These are phyloP conservation scores for Geranium brycei DNA, from an alignment of 345 rosid species.

Conservation along the genomic window DNA sequence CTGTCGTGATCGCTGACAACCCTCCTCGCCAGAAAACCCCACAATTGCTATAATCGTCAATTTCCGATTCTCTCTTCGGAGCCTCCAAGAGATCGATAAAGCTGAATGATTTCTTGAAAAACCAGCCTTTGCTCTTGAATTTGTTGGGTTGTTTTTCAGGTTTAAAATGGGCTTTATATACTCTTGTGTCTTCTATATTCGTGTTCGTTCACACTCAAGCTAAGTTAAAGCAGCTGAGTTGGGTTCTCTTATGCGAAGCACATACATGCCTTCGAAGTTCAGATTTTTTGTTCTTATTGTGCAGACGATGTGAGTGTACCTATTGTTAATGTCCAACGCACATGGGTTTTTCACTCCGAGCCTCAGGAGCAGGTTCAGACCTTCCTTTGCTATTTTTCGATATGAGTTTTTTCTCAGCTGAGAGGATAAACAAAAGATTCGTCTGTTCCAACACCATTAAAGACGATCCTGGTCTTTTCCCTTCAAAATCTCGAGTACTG, in stretches of 20 bases:
- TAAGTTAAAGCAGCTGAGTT: not conserved
- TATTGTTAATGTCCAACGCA: slow-evolving; percentile 56
- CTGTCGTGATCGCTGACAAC: too few relatives aligned
- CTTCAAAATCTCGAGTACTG: slow-evolving; percentile 35
- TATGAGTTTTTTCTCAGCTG: slow-evolving; percentile 46
- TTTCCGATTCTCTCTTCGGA: slow-evolving; percentile 14
- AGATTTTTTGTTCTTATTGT: not conserved
- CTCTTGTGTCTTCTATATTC: not conserved
- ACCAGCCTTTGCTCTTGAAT: not conserved
- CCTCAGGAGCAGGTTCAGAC: slow-evolving; percentile 28
- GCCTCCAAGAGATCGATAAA: slow-evolving; percentile 18
- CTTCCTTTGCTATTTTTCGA: slow-evolving; percentile 40
- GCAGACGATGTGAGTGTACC: not conserved
- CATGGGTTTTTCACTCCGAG: slow-evolving; percentile 50
- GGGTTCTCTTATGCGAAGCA: too few relatives aligned
- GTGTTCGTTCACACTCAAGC: not conserved
- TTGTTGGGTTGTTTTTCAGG: not conserved
- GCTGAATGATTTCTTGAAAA: not conserved
- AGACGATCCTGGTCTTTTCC: slow-evolving; percentile 27
- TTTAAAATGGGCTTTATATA: slow-evolving; percentile 11
- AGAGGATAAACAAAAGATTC: slow-evolving; percentile 30
- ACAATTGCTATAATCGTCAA: slow-evolving; percentile 29
- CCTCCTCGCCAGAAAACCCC: too few relatives aligned
- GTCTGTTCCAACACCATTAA: slow-evolving; percentile 38
- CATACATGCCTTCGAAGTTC: not conserved